Evolutionary conservation across 176 grass and related monocot species (phyloP), one percentile per base, ranked within the genome.

Genomic region (Tillandsia fasciculata): DNA sequence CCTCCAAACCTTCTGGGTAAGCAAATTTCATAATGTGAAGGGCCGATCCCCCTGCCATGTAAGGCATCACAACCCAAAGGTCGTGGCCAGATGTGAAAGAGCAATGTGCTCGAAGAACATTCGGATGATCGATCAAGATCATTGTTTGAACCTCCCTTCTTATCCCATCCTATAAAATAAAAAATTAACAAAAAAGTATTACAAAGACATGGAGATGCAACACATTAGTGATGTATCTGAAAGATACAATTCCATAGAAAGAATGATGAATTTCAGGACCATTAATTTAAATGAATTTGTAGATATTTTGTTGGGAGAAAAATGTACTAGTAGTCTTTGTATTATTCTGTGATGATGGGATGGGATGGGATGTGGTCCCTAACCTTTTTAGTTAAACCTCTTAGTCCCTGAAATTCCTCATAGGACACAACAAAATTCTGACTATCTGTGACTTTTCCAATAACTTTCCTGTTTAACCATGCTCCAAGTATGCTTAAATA

Each of bases 41-140:
- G 48, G 87, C 90, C 9, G 95, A 99, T 57, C 95, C 95, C 58
- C 86, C 90, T 64, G 82, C 82, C 90, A 99, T 93, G 67, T 86
- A 99, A 78, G 95, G 95, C 95, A 93, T 99, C 51, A 99, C 76
- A 80, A 99, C 95, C 95, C 95, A 99, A 71, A 99, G 87, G 49
- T 82, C 74, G 48, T 88, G 84, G 24, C 65, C 87, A 75, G 82
- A 75, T 74, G 89, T 90, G 80, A 94, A 93, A 26, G 95, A 99
- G 73, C 90, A 90, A 77, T 83, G 65, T 75, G 95, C 87, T 1
- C 80, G 84, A 52, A 99, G 74, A 70, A 93, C 83, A 79, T 93
- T 99, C 51, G 87, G 87, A 76, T 99, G 90, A 76, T 93, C 86
- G 83, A 99, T 53, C 76, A 99, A 81, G 76, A 58, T 90, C 95